phyloP scores from a whole-genome alignment of 306 rosid species.

The Purshia tridentata region DNA sequence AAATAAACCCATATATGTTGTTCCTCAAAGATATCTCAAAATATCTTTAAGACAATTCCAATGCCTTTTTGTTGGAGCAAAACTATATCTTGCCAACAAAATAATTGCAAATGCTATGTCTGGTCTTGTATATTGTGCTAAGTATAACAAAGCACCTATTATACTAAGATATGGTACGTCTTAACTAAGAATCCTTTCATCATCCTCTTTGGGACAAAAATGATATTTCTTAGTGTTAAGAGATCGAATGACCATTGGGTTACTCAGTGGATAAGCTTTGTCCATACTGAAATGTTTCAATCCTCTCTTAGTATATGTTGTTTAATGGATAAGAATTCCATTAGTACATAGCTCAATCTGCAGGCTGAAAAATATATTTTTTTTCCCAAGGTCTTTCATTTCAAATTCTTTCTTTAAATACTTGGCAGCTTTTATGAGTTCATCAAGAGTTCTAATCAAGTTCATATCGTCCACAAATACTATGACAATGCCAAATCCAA shows the following conservation, averaged over 20 bases:
- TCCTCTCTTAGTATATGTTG: neutral
- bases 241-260: neutral
- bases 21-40: neutral
- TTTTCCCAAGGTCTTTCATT: neutral
- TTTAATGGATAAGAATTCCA: neutral
- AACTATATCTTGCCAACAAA: neutral
- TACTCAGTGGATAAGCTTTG: neutral
- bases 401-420: neutral
- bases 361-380: neutral
- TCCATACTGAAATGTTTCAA: neutral
- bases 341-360: neutral
- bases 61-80: neutral
- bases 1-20: neutral
- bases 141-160: neutral
- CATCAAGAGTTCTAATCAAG: neutral
- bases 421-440: neutral
- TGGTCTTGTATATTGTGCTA: neutral
- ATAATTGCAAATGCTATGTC: neutral
- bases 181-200: neutral
- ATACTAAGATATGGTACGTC: neutral
- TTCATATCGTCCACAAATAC: no score
- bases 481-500: no score
- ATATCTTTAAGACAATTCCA: neutral
- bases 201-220: neutral
- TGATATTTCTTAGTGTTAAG: neutral